Percentiles rank a stretch among this genome's conserved stretches.
Conservation (phyloP, 768 basidiomycete species). For the Epithele typhae region DNA sequence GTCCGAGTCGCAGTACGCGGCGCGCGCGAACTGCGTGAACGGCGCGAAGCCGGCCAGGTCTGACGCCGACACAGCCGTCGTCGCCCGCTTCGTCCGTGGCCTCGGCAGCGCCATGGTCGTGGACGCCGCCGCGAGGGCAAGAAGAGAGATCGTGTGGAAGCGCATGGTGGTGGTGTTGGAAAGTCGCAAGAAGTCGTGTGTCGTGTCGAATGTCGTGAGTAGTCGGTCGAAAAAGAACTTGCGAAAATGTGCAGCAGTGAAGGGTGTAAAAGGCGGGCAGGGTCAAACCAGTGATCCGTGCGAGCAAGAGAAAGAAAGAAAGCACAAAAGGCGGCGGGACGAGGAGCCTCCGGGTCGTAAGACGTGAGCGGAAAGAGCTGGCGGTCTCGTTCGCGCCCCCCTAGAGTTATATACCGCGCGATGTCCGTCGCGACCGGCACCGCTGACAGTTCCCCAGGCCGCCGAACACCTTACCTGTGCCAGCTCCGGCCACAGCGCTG, state of each 20-base stretch:
- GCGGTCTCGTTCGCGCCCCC: not conserved
- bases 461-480: no score
- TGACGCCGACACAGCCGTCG: constrained; percentile 25
- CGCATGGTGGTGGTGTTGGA: constrained; percentile 1
- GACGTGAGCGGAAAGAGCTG: not conserved
- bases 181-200: no score
- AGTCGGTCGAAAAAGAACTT: no score
- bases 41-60: constrained; percentile 38
- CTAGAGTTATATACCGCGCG: not conserved
- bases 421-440: not conserved
- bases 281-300: constrained; percentile 1
- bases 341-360: not conserved
- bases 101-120: not conserved
- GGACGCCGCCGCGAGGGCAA: constrained; percentile 1
- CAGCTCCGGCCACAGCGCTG: no score
- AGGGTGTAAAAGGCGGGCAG: not conserved
- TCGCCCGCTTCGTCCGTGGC: constrained; percentile 5
- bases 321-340: no score
- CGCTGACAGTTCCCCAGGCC: no score
- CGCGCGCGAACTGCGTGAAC: constrained; percentile 51
- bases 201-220: no score
- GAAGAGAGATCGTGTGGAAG: not conserved
- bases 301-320: not conserved
- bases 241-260: no score
- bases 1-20: constrained; percentile 46